phyloP scores from a whole-genome alignment of 2,329 filamentous ascomycete genomes.

The Aschersonia sp. region DNA sequence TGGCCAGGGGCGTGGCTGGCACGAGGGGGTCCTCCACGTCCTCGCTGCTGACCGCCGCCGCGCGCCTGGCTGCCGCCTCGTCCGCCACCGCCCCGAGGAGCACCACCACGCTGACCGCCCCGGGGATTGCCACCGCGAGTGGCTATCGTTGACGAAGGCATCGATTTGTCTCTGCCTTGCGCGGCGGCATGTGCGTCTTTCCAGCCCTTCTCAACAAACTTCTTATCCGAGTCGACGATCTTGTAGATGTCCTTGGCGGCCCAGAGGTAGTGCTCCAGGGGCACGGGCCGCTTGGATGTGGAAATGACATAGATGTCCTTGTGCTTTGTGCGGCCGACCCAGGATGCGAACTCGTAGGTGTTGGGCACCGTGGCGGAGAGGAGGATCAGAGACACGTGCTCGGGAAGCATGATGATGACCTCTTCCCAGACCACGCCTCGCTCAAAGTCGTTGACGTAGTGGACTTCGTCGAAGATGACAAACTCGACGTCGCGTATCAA shows the following conservation, averaged over 20 bases:
- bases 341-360: slow-evolving; percentile 93
- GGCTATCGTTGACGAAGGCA: slow-evolving; percentile 21
- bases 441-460: slow-evolving; percentile 95
- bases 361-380: slow-evolving; percentile 95
- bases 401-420: slow-evolving; percentile 97
- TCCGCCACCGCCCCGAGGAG: slow-evolving; percentile 29
- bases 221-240: slow-evolving; percentile 87
- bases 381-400: slow-evolving; percentile 89
- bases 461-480: slow-evolving; percentile 97
- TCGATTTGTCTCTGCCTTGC: slow-evolving; percentile 67
- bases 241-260: slow-evolving; percentile 84
- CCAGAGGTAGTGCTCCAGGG: slow-evolving; percentile 93
- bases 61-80: slow-evolving; percentile 12
- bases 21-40: slow-evolving; percentile 35
- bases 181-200: slow-evolving; percentile 79
- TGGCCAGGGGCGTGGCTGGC: slow-evolving; percentile 59
- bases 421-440: slow-evolving; percentile 98
- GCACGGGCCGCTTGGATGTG: slow-evolving; percentile 86
- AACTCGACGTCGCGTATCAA: slow-evolving; percentile 95
- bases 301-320: slow-evolving; percentile 99
- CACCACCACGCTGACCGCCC: slow-evolving; percentile 22
- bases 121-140: slow-evolving; percentile 22
- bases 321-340: slow-evolving; percentile 95
- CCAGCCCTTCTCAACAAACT: slow-evolving; percentile 85
- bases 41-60: slow-evolving; percentile 38